These are phyloP conservation scores for Arthrinium puccinioides DNA, from an alignment of 2,329 filamentous ascomycete species.

Conservation along the genomic window DNA sequence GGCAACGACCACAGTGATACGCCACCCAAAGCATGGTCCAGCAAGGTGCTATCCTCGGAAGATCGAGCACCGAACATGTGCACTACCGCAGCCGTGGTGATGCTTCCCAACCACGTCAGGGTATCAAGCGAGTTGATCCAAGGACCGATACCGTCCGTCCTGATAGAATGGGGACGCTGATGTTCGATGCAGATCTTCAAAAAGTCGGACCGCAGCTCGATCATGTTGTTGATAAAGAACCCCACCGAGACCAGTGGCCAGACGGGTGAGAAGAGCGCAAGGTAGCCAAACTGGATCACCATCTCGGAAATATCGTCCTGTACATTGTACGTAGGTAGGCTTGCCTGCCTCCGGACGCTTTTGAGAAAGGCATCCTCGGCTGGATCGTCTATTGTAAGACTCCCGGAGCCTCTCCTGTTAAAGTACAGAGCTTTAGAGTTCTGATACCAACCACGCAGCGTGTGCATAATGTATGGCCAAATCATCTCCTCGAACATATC, in stretches of 20 bases:
- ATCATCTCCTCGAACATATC: slow-evolving; percentile 67
- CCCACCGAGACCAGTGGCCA: slow-evolving; percentile 69
- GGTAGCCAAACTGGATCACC: slow-evolving; percentile 66
- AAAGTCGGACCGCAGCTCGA: slow-evolving; percentile 70
- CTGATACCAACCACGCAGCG: slow-evolving; percentile 37
- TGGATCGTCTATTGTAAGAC: slow-evolving; percentile 46
- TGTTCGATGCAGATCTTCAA: slow-evolving; percentile 71
- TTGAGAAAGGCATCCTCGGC: slow-evolving; percentile 58
- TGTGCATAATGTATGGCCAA: slow-evolving; percentile 61
- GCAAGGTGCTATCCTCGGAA: slow-evolving; percentile 29
- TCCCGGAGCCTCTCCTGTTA: slow-evolving; percentile 34
- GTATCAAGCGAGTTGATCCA: slow-evolving; percentile 64
- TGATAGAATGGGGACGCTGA: slow-evolving; percentile 60
- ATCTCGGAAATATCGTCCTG: slow-evolving; percentile 68
- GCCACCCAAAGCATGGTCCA: slow-evolving; percentile 23
- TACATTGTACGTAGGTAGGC: slow-evolving; percentile 63
- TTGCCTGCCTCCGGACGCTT: slow-evolving; percentile 59
- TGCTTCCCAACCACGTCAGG: slow-evolving; percentile 64
- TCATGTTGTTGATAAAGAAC: slow-evolving; percentile 70
- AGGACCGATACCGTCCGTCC: slow-evolving; percentile 67
- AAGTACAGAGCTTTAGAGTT: slow-evolving; percentile 24
- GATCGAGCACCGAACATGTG: slow-evolving; percentile 61
- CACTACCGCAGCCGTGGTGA: slow-evolving; percentile 65
- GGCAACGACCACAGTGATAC: slow-evolving; percentile 60
- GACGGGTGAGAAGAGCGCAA: slow-evolving; percentile 65